These are phyloP conservation scores for Sporothrix pallida DNA, from an alignment of 2,329 filamentous ascomycete genomes.

Conservation along the genomic window DNA sequence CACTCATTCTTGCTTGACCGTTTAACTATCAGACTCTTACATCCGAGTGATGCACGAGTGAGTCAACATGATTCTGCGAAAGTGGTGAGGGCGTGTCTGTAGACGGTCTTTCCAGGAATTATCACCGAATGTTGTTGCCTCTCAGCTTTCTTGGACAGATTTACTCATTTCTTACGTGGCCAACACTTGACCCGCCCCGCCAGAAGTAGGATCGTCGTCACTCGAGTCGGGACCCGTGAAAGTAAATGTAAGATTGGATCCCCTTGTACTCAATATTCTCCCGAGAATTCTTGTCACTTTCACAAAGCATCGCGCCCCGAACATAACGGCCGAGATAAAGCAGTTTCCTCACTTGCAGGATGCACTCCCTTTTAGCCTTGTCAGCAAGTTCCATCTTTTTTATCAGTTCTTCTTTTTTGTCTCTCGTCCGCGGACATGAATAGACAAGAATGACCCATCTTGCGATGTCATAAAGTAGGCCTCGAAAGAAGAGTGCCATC, in stretches of 20 bases:
- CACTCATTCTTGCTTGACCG: background rate
- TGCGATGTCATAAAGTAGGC: background rate
- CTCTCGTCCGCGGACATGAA: too few species aligned
- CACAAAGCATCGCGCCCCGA: background rate
- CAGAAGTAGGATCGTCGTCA: background rate
- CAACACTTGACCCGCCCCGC: background rate
- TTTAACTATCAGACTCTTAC: background rate
- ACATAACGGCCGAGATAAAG: background rate
- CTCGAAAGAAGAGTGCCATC: background rate
- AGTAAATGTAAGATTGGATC: too few species aligned
- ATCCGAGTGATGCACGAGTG: background rate
- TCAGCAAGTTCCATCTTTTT: background rate
- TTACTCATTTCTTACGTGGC: background rate
- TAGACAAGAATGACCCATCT: too few species aligned
- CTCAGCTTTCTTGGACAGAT: too few species aligned
- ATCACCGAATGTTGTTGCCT: background rate
- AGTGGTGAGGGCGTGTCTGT: background rate
- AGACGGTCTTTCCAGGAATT: background rate
- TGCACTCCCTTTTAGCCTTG: background rate
- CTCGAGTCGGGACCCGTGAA: too few species aligned
- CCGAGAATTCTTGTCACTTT: background rate
- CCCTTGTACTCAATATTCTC: background rate
- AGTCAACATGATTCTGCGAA: background rate
- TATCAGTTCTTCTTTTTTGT: too few species aligned
- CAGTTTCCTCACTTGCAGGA: too few species aligned